phyloP scores from a whole-genome alignment of 75 land plant genomes.

The Picea glauca region DNA sequence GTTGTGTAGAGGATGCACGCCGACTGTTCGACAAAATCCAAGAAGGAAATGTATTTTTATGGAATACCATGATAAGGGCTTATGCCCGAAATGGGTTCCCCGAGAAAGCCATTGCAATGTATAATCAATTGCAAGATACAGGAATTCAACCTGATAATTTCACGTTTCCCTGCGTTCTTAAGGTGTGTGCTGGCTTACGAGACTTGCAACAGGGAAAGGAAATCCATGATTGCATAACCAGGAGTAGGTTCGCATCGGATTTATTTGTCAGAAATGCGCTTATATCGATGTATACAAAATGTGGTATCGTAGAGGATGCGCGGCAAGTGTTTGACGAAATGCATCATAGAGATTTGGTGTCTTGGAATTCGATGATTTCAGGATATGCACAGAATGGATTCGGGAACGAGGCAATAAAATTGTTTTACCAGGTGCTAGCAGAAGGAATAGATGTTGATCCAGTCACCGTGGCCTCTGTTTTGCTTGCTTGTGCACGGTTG shows the following conservation, averaged over 20 bases:
- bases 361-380: constrained; percentile 68
- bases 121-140: constrained; percentile 46
- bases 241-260: constrained; percentile 39
- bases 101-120: constrained; percentile 25
- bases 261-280: constrained; percentile 40
- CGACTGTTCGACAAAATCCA: constrained; percentile 26
- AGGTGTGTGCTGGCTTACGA: constrained; percentile 47
- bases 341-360: constrained; percentile 58
- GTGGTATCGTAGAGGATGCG: constrained; percentile 56
- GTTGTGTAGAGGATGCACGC: constrained; percentile 38
- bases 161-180: constrained; percentile 57
- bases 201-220: constrained; percentile 38
- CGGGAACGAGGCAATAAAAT: constrained; percentile 44
- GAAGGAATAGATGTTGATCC: constrained; percentile 41
- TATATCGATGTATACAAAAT: constrained; percentile 67
- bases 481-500: constrained; percentile 43
- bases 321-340: constrained; percentile 50
- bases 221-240: constrained; percentile 41
- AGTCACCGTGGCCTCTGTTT: constrained; percentile 46
- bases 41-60: constrained; percentile 23
- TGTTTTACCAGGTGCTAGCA: constrained; percentile 31
- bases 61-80: constrained; percentile 62
- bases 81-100: constrained; percentile 29
- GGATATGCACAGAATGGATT: constrained; percentile 58
- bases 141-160: constrained; percentile 66